Percentiles rank a stretch among this genome's conserved stretches.
phyloP scores from a whole-genome alignment of 2,329 filamentous ascomycete genomes.

The Beauveria medogensis region DNA sequence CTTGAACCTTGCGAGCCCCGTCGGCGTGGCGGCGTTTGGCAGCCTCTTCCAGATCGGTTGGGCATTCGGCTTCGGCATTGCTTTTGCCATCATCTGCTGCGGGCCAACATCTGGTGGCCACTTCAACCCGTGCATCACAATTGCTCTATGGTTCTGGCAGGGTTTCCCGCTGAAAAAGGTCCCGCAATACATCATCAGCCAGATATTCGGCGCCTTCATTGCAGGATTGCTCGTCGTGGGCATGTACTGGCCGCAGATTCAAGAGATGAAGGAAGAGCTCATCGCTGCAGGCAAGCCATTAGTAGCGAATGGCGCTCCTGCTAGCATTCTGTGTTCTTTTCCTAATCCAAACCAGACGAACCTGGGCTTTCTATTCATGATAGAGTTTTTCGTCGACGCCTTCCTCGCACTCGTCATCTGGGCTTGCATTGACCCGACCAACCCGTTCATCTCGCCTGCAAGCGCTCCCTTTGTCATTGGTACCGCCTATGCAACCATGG shows the following conservation, averaged over 20 bases:
- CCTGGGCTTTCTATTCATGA: slow-evolving; percentile 48
- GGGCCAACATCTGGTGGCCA: slow-evolving; percentile 46
- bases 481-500: slow-evolving; percentile 42
- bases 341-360: slow-evolving; percentile 42
- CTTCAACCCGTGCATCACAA: slow-evolving; percentile 44
- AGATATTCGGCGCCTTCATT: slow-evolving; percentile 48
- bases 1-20: slow-evolving; percentile 33
- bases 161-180: slow-evolving; percentile 52
- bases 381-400: slow-evolving; percentile 50
- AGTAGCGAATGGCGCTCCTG: slow-evolving; percentile 37
- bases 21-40: slow-evolving; percentile 27
- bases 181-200: slow-evolving; percentile 46
- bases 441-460: slow-evolving; percentile 44
- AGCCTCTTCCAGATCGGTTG: slow-evolving; percentile 47
- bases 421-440: slow-evolving; percentile 48
- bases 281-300: slow-evolving; percentile 25
- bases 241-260: slow-evolving; percentile 44
- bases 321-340: slow-evolving; percentile 47
- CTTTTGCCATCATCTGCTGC: slow-evolving; percentile 50
- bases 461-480: slow-evolving; percentile 47
- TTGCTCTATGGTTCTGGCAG: slow-evolving; percentile 42
- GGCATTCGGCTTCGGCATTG: slow-evolving; percentile 49
- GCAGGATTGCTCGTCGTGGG: slow-evolving; percentile 47
- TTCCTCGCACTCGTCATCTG: slow-evolving; percentile 52
- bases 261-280: slow-evolving; percentile 24